Evolutionary conservation across 257 asterid genomes (phyloP).

Genomic region (Oldenlandia corymbosa): DNA sequence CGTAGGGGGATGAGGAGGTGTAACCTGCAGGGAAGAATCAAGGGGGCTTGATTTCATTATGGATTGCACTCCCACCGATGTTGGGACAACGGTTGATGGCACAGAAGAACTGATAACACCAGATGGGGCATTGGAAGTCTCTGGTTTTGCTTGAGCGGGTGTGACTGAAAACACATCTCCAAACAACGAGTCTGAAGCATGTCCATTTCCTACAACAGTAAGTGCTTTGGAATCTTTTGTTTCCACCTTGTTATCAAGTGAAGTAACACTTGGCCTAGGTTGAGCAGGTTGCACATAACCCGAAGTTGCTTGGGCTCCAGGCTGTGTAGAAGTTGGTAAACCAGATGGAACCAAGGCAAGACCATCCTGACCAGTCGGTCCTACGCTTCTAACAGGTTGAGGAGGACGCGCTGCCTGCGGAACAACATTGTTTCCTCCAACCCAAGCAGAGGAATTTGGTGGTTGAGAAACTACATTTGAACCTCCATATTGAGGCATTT

Average conservation of each 20-base stretch:
- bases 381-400: slow-evolving; percentile 43
- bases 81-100: slow-evolving; percentile 36
- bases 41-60: slow-evolving; percentile 28
- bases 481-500: slow-evolving; percentile 40
- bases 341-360: slow-evolving; percentile 25
- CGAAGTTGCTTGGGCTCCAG: slow-evolving; percentile 36
- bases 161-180: slow-evolving; percentile 60
- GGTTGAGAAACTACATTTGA: slow-evolving; percentile 31
- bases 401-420: slow-evolving; percentile 40
- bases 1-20: slow-evolving; percentile 38
- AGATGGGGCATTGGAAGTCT: slow-evolving; percentile 26
- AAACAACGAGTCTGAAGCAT: slow-evolving; percentile 44
- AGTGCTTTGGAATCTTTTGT: slow-evolving; percentile 38
- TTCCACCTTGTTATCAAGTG: slow-evolving; percentile 35
- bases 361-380: slow-evolving; percentile 43
- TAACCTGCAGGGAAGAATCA: slow-evolving; percentile 17
- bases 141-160: slow-evolving; percentile 41
- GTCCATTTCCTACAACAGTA: slow-evolving; percentile 57
- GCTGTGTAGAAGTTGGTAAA: slow-evolving; percentile 36
- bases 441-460: slow-evolving; percentile 36
- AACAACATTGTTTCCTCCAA: slow-evolving; percentile 40
- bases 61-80: slow-evolving; percentile 43
- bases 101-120: slow-evolving; percentile 36
- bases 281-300: slow-evolving; percentile 43
- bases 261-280: slow-evolving; percentile 36